A percentile compares a stretch with the other conserved stretches of the same genome.
phyloP scores from a whole-genome alignment of 2,329 filamentous ascomycete species.

The Parastagonospora avenae region DNA sequence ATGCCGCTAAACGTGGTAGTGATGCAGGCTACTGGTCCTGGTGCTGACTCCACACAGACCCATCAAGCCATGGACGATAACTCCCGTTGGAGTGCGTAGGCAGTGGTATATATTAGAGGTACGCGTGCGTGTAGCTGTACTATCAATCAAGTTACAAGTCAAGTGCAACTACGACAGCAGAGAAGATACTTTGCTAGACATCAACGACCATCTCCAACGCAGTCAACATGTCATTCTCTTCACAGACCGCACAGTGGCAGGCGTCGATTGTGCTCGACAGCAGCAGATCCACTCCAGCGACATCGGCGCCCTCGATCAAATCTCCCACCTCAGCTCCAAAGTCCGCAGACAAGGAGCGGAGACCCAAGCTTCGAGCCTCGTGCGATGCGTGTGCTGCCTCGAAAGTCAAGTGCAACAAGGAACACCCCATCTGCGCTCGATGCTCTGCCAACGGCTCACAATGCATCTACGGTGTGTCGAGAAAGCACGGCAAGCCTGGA shows the following conservation, averaged over 20 bases:
- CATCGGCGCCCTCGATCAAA: constrained; percentile 3
- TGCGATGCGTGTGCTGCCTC: constrained; percentile 46
- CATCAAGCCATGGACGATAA: background rate
- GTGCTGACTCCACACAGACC: constrained; percentile 1
- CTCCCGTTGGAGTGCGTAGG: background rate
- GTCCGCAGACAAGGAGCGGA: constrained; percentile 21
- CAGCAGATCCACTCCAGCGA: constrained; percentile 13
- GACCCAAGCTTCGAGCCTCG: constrained; percentile 41
- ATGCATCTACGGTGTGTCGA: constrained; percentile 42
- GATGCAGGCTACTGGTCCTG: background rate
- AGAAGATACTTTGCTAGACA: background rate
- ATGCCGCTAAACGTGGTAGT: constrained; percentile 1
- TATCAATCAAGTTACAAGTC: background rate
- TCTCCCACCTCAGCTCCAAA: constrained; percentile 29
- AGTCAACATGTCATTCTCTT: constrained; percentile 28
- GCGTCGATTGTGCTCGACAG: constrained; percentile 15
- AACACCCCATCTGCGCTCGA: constrained; percentile 40
- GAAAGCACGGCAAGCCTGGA: constrained; percentile 44
- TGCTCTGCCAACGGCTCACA: constrained; percentile 34
- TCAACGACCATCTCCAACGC: constrained; percentile 1
- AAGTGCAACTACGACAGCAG: background rate
- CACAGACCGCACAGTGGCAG: constrained; percentile 30
- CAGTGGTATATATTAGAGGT: constrained; percentile 1
- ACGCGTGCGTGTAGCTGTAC: background rate
- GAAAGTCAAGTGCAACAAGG: constrained; percentile 46